Conservation (phyloP, 2,329 filamentous ascomycete species). For the Calonectria pseudoturangicola region DNA sequence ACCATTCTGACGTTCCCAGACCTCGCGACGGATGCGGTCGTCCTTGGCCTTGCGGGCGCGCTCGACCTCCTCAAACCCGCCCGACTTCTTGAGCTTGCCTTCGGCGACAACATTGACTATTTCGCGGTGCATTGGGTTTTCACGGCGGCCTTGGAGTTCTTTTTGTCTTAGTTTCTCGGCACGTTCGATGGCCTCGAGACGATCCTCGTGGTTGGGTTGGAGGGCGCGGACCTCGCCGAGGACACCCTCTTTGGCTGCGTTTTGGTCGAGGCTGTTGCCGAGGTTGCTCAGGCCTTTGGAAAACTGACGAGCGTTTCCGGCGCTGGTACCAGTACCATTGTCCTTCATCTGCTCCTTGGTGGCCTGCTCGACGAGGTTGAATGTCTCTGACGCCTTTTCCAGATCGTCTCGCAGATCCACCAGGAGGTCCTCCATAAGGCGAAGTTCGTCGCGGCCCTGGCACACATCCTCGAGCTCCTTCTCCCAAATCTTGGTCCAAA, state of each 20-base stretch:
- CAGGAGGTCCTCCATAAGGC: slow-evolving; percentile 96
- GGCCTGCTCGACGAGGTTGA: slow-evolving; percentile 95
- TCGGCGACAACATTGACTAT: slow-evolving; percentile 90
- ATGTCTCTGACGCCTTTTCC: slow-evolving; percentile 94
- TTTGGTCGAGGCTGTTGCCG: slow-evolving; percentile 79
- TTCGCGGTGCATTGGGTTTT: slow-evolving; percentile 88
- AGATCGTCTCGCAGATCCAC: slow-evolving; percentile 95
- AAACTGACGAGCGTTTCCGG: slow-evolving; percentile 73
- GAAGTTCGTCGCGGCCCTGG: slow-evolving; percentile 94
- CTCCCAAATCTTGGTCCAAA: slow-evolving; percentile 99
- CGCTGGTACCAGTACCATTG: slow-evolving; percentile 70
- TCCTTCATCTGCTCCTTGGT: slow-evolving; percentile 98
- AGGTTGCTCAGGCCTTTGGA: slow-evolving; percentile 72
- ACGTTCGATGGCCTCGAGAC: slow-evolving; percentile 96
- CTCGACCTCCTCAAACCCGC: slow-evolving; percentile 95
- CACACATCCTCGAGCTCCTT: slow-evolving; percentile 97
- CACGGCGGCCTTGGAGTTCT: slow-evolving; percentile 86
- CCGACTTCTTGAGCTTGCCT: slow-evolving; percentile 95
- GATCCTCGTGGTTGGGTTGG: slow-evolving; percentile 93
- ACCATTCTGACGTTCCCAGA: slow-evolving; percentile 80
- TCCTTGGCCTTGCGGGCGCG: slow-evolving; percentile 89
- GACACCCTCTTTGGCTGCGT: slow-evolving; percentile 90
- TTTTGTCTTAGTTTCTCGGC: slow-evolving; percentile 93
- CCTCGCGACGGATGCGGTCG: slow-evolving; percentile 88
- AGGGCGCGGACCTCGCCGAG: slow-evolving; percentile 94